These are phyloP conservation scores for Barbatosphaeria neglecta DNA, from an alignment of 495 filamentous ascomycete genomes.

Conservation along the genomic window DNA sequence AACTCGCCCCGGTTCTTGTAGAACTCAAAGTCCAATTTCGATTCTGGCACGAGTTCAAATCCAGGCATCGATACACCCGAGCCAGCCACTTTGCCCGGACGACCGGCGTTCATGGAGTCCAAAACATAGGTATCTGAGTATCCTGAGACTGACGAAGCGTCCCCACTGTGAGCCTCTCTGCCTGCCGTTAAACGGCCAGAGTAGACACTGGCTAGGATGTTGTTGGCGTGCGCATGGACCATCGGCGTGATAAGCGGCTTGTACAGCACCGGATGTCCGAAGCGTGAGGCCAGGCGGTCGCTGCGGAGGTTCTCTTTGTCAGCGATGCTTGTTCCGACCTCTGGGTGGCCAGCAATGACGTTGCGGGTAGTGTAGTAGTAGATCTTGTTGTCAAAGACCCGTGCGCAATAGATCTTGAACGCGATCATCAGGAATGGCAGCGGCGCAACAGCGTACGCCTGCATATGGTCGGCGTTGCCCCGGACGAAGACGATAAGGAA, in stretches of 20 bases:
- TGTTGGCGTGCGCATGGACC: constrained; percentile 84
- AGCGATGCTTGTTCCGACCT: constrained; percentile 20
- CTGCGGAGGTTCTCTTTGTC: constrained; percentile 35
- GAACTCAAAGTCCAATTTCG: constrained; percentile 83
- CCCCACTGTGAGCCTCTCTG: constrained; percentile 40
- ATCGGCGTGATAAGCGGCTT: constrained; percentile 85
- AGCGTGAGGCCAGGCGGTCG: constrained; percentile 68
- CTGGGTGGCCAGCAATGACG: constrained; percentile 43
- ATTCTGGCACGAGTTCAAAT: constrained; percentile 85
- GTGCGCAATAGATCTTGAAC: constrained; percentile 80
- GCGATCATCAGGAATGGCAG: constrained; percentile 67
- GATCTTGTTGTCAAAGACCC: constrained; percentile 62
- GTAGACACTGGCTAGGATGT: constrained; percentile 69
- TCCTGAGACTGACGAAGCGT: constrained; percentile 45
- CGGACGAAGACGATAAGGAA: constrained; percentile 59
- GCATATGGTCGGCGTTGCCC: constrained; percentile 38
- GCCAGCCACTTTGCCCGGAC: constrained; percentile 55
- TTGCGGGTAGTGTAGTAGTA: constrained; percentile 61
- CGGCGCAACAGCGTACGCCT: constrained; percentile 57
- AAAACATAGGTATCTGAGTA: constrained; percentile 63
- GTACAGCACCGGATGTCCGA: constrained; percentile 86
- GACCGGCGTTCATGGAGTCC: constrained; percentile 65
- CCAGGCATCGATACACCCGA: constrained; percentile 23
- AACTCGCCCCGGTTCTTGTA: constrained; percentile 87
- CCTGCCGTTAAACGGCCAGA: constrained; percentile 59